Evolutionary conservation across 208 protist species (phyloP).

Genomic region (Trypanosoma cruzi): DNA sequence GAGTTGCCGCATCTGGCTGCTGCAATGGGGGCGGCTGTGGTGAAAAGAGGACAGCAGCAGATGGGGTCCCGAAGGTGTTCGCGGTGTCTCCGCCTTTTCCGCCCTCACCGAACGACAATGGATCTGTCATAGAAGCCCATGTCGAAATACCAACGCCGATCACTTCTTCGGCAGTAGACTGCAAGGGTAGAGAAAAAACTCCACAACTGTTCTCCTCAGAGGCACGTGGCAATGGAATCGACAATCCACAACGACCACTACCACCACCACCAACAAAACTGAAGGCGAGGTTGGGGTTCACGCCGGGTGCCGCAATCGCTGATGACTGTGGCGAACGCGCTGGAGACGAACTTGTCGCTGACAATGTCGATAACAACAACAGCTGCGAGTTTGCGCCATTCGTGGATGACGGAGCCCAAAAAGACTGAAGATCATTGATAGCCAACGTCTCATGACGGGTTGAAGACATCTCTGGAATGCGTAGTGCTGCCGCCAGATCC

Average conservation of each 20-base stretch:
- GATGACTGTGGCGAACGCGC: constrained; percentile 8
- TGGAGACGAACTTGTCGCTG: constrained; percentile 26
- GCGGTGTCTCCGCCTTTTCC: neutral
- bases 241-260: neutral
- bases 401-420: constrained; percentile 22
- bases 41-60: constrained; percentile 9
- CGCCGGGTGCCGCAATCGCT: neutral
- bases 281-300: neutral
- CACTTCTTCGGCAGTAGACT: constrained; percentile 2
- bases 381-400: neutral
- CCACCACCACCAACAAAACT: neutral
- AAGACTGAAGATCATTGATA: constrained; percentile 75
- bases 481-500: constrained; percentile 35
- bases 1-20: constrained; percentile 13
- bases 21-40: neutral
- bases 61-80: neutral
- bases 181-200: constrained; percentile 15
- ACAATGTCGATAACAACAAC: constrained; percentile 10
- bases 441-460: constrained; percentile 67
- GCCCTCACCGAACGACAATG: constrained; percentile 1
- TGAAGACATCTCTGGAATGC: constrained; percentile 40
- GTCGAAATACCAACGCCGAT: constrained; percentile 6
- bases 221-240: constrained; percentile 23
- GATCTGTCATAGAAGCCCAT: constrained; percentile 8
- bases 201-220: constrained; percentile 5